These are phyloP conservation scores for Vaccinium corymbosum DNA, from an alignment of 148 eudicot species.

Conservation along the genomic window DNA sequence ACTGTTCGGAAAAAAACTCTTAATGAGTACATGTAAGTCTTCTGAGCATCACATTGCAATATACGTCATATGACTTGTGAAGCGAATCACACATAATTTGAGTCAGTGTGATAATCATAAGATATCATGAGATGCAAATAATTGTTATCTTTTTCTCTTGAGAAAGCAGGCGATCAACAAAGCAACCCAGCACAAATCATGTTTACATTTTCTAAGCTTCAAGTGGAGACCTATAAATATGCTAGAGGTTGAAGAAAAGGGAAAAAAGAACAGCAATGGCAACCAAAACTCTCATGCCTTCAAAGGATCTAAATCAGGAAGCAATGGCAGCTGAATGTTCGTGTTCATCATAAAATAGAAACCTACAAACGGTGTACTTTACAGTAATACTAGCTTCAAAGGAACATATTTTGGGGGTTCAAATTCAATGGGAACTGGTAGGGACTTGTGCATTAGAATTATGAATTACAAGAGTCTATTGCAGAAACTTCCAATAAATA, in stretches of 20 bases:
- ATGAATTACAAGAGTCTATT: not conserved
- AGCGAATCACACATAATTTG: not conserved
- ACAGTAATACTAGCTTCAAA: not conserved
- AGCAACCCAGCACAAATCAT: not conserved
- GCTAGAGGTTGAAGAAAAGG: not conserved
- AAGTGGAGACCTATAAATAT: not conserved
- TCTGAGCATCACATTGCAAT: not conserved
- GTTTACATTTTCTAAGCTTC: not conserved
- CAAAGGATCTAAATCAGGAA: not conserved
- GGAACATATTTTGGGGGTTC: not conserved
- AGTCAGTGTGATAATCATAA: not conserved
- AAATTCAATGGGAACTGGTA: not conserved
- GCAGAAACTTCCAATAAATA: not conserved
- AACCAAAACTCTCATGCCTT: not conserved
- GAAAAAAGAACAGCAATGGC: not conserved
- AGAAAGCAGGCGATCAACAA: not conserved
- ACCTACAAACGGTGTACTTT: no score
- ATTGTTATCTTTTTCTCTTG: not conserved
- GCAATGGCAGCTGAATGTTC: no score
- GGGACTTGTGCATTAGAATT: not conserved
- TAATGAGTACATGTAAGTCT: not conserved
- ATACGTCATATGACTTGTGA: not conserved
- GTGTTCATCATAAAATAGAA: no score
- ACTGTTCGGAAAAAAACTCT: not conserved
- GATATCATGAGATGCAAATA: not conserved